Percentiles rank a stretch among this genome's conserved stretches.
Evolutionary conservation across 2,329 filamentous ascomycete genomes (phyloP).

Genomic region (Westerdykella aurantiaca): DNA sequence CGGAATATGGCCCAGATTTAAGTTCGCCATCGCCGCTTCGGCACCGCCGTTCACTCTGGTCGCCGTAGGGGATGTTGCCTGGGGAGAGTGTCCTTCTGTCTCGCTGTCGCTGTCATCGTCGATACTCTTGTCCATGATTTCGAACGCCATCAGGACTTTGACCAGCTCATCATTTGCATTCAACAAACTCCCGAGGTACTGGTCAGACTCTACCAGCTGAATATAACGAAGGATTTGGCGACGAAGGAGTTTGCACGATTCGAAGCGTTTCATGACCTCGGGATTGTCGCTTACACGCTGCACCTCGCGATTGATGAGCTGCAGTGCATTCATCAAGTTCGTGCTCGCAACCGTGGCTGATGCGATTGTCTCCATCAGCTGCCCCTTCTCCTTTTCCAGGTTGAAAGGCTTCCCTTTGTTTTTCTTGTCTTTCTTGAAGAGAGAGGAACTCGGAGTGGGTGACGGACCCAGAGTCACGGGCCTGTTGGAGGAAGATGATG

Average conservation of each 20-base stretch:
- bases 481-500: conserved; percentile 25
- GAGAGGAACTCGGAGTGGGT: conserved; percentile 47
- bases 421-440: conserved; percentile 47
- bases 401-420: conserved; percentile 64
- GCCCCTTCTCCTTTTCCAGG: conserved; percentile 78
- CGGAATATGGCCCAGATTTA: conserved; percentile 35
- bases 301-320: conserved; percentile 82
- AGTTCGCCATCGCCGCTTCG: conserved; percentile 41
- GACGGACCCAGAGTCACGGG: conserved; percentile 25
- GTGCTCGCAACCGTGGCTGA: conserved; percentile 86
- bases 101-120: conserved; percentile 65
- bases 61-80: conserved; percentile 2
- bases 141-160: conserved; percentile 84
- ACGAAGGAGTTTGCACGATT: conserved; percentile 77
- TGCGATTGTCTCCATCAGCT: conserved; percentile 83
- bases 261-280: conserved; percentile 69
- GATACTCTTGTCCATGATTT: conserved; percentile 83
- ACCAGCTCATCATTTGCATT: conserved; percentile 97
- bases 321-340: conserved; percentile 79
- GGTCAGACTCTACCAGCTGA: conserved; percentile 79
- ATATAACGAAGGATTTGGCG: conserved; percentile 87
- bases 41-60: conserved; percentile 12
- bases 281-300: conserved; percentile 83
- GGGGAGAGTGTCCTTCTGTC: conserved; percentile 30
- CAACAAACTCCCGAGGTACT: conserved; percentile 85